Conservation (phyloP, 148 eudicot species). For the Rheum nobile region DNA sequence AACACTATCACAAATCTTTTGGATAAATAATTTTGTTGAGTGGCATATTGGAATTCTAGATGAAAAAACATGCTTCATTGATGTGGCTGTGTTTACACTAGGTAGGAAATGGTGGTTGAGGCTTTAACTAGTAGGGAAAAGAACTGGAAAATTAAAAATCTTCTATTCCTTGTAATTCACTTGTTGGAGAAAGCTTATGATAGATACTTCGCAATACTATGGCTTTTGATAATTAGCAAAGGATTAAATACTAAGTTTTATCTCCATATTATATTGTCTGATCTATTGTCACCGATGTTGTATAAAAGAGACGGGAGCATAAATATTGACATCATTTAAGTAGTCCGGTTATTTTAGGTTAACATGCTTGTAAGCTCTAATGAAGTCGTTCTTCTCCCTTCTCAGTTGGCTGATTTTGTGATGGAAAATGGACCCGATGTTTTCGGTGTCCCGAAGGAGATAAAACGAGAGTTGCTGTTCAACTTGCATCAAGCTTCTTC, state of each 20-base stretch:
- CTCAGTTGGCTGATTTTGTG: constrained; percentile 56
- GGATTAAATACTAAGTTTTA: neutral
- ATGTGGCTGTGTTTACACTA: neutral
- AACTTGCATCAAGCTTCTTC: constrained; percentile 65
- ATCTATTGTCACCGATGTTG: neutral
- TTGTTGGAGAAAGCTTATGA: neutral
- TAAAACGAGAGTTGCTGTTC: constrained; percentile 61
- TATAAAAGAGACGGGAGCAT: neutral
- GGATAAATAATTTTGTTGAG: neutral
- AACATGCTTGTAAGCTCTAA: neutral
- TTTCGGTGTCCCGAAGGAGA: constrained; percentile 51
- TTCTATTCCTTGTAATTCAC: neutral
- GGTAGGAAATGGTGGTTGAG: neutral
- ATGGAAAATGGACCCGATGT: constrained; percentile 76
- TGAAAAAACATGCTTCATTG: neutral
- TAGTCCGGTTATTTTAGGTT: neutral
- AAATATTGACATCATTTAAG: neutral
- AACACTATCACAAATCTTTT: neutral
- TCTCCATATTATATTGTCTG: too few relatives aligned
- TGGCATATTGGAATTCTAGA: neutral
- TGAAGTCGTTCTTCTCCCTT: neutral
- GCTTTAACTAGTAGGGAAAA: neutral
- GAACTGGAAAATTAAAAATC: neutral
- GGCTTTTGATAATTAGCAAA: neutral
- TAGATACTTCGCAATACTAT: neutral